Percentiles rank a stretch among this genome's conserved stretches.
phyloP scores from a whole-genome alignment of 345 rosid species.

The Schrenkiella parvula region DNA sequence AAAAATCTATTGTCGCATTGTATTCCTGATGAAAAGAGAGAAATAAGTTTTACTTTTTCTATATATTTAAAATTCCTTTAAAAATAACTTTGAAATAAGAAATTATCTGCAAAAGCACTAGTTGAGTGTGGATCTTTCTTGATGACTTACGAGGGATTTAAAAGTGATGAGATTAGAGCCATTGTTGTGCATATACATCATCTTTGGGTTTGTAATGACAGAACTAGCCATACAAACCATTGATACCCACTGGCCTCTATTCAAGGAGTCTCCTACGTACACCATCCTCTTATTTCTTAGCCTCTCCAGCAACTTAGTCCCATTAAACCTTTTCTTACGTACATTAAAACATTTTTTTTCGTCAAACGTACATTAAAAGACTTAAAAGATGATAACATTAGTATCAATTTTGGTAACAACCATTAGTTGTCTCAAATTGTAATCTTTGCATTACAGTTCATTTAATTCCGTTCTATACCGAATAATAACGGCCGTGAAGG shows the following conservation, averaged over 20 bases:
- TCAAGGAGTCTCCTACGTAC: slow-evolving; percentile 88
- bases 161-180: slow-evolving; percentile 53
- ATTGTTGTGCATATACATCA: slow-evolving; percentile 55
- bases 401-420: slow-evolving; percentile 16
- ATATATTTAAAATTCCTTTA: background rate
- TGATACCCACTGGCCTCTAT: slow-evolving; percentile 92
- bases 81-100: background rate
- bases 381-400: background rate
- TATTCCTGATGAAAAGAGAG: slow-evolving; percentile 45
- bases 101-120: background rate
- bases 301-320: slow-evolving; percentile 64
- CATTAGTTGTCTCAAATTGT: background rate
- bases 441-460: background rate
- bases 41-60: background rate
- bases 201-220: slow-evolving; percentile 40
- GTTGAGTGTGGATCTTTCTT: background rate
- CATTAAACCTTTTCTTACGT: slow-evolving; percentile 57
- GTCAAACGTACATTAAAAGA: background rate
- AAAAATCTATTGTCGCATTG: slow-evolving; percentile 80
- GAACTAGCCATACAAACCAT: slow-evolving; percentile 83
- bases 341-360: slow-evolving; percentile 40
- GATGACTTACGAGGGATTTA: slow-evolving; percentile 42
- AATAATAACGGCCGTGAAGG: background rate
- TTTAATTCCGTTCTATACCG: background rate
- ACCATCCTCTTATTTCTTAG: slow-evolving; percentile 88